A percentile compares a stretch with the other conserved stretches of the same genome.
phyloP scores from a whole-genome alignment of 441 rosid genomes.

The Populus trichocarpa region DNA sequence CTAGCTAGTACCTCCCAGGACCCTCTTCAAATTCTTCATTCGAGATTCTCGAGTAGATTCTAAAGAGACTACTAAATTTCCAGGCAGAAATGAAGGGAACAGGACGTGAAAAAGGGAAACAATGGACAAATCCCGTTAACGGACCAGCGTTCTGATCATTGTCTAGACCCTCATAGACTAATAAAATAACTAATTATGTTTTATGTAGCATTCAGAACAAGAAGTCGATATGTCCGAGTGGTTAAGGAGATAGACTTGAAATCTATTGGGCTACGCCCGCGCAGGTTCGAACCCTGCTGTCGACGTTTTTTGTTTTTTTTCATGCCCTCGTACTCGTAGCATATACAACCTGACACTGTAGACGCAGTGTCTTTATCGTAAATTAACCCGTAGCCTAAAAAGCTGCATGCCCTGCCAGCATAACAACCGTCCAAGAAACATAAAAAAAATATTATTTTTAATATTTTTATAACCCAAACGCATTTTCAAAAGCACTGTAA shows the following conservation, averaged over 20 bases:
- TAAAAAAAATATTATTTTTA: no score
- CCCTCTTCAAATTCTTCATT: not conserved
- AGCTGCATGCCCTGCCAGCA: not conserved
- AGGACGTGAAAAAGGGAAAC: not conserved
- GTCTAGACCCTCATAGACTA: no score
- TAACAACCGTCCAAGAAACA: not conserved
- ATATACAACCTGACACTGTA: no score
- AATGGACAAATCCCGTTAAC: not conserved
- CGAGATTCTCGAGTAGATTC: not conserved
- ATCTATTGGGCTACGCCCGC: conserved; percentile 95
- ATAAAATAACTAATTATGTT: rapidly evolving
- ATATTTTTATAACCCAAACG: no score
- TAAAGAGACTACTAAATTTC: not conserved
- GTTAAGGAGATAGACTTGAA: conserved; percentile 99
- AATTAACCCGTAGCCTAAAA: no score
- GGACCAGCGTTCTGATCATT: no score
- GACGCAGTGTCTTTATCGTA: no score
- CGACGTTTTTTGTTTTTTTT: conserved; percentile 33
- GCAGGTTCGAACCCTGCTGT: conserved; percentile 98
- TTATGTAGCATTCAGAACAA: no score
- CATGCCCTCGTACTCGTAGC: no score
- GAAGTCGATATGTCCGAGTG: conserved; percentile 93
- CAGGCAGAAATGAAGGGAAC: not conserved
- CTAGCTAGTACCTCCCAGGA: no score
- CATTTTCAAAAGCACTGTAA: no score